Base-by-base conservation (phyloP, 1,139 yeast species). In the Kodamaea fungicola region DNA sequence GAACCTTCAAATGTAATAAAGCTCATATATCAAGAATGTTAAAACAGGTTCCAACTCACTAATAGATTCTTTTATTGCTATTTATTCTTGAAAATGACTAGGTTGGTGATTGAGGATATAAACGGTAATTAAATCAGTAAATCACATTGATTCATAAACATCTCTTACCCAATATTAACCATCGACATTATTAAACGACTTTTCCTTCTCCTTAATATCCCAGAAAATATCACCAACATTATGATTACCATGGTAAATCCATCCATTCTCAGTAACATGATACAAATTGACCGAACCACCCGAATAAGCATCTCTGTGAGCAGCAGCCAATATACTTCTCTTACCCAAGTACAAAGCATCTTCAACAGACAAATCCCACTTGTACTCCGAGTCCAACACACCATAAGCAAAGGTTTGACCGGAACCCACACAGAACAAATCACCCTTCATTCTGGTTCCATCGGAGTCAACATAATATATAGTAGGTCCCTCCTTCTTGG, bases 341-440 rank as follows among this genome's bases (percentile, higher is more conserved):
- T 90, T 90, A 47, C 98, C 99, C 48, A 92, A 75, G 54, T 84
- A 86, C 48, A 94, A 74, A 3, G 98, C 98, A 44, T 92, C 97
- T 47, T 92, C 97, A 7, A 86, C 94, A 1, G 85, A 59, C 48
- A 90, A 66, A 54, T 90, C 97, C 95, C 96, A 88, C 52, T 74
- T 77, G 66, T 88, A 86, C 52, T 86, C 89, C 27, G 95, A 78
- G 61, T 92, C 99, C 49, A 92, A 74, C 21, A 92, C 98, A 74
- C 99, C 98, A 57, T 92, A 92, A n/a, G 99, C 99, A 66, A 92
- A 92, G 1, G 98, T 92, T 67, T 92, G 98, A 64, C 99, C 99
- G 1, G 97, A 90, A 33, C 99, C 99, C 26, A 92, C 99, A 72
- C 97, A 89, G 65, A 94, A 94, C 46, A 89, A 55, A 56, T 92